Base-by-base conservation (phyloP, 1,284 basidiomycete genomes). In the Pseudozyma thailandica region DNA sequence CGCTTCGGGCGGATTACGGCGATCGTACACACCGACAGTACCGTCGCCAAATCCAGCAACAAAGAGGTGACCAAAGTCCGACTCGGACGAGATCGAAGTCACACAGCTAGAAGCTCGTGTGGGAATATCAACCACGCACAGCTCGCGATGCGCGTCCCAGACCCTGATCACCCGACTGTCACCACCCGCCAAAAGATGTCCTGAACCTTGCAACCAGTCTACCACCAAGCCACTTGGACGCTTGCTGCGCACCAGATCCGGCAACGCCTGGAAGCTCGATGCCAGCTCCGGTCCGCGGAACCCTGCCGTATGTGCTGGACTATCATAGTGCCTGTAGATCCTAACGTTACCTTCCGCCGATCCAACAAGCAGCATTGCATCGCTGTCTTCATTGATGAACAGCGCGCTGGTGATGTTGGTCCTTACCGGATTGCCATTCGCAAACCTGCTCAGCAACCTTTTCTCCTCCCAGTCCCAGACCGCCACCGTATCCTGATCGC, bases 81-180 rank as follows among this genome's bases (percentile, higher is more conserved):
- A 87, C 74, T 97, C 94, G 18, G 91, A 91, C 4, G 88, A 86
- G 33, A 99, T 88, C 0, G 91, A 87, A 0, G 96, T 98, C 4
- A 96, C 88, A 48, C 93, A 93, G 69, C 92, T 91, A 45, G 94
- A 92, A 1, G 92, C 90, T 64, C 93, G 89, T 0, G 96, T 98
- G 28, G 91, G 89, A 56, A 98, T 85, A 77, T 94, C 92, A 84
- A 91, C 84, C 31, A 92, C 85, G 77, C 91, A 90, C 21, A 89
- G 88, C 84, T 98, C 95, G 13, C 92, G 91, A 74, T 93, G 90
- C 12, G 94, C 94, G 82, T 98, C 95, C 96, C 96, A 98, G 1
- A 94, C 87, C 50, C 93, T 88, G 59, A 99, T 90, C 31, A 91
- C 89, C 55, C 90, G 89, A 47, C 92, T 91, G 83, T 98, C 95